Base-by-base conservation (phyloP, 1,284 basidiomycete genomes). In the Tylopilus sp. region DNA sequence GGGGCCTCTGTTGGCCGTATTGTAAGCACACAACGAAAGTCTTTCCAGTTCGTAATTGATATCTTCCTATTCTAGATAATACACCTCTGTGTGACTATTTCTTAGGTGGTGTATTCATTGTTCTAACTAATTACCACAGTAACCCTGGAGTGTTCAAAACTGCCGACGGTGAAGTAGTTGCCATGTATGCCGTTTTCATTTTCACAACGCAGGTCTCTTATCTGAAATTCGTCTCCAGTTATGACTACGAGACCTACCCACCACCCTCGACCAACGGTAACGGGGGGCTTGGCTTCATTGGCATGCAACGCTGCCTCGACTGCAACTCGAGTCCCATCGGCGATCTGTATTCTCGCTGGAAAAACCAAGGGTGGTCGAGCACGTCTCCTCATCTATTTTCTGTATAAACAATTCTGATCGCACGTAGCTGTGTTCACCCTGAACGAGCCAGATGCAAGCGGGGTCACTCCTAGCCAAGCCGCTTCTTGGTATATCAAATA, bases 291-390 rank as follows among this genome's bases (percentile, higher is more conserved):
- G 59, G 54, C 6, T 72, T 73, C 51, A 70, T 73, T 15, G 71
- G 71, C 26, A 73, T 62, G 70, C 72, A 72, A 52, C 68, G 68
- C 8, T 72, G 66, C 49, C 46, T 54, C 3, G 71, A 71, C 50
- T 72, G 71, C 34, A 44, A 33, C 38, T 72, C 71, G 2, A 73
- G 70, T 29, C 71, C 72, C 2, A 59, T 72, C 15, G 54, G 52
- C 7, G 51, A 65, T n/a, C 64, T 72, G 15, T 39, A 52, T 12
- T 53, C 63, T 29, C 71, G 71, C 47, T 67, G 61, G 53, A 26
- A 66, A 46, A n/a, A 51, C 6, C 65, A 66, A 37, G 55, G 59
- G 7, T 72, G 72, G 70, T 41, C 54, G n/a, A 66, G 66, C 65
- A 48, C 7, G 66, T 58, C 10, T 33, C 4, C 28, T 20, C 7